phyloP scores from a whole-genome alignment of 75 land plant genomes.

The Gnetum montanum region DNA sequence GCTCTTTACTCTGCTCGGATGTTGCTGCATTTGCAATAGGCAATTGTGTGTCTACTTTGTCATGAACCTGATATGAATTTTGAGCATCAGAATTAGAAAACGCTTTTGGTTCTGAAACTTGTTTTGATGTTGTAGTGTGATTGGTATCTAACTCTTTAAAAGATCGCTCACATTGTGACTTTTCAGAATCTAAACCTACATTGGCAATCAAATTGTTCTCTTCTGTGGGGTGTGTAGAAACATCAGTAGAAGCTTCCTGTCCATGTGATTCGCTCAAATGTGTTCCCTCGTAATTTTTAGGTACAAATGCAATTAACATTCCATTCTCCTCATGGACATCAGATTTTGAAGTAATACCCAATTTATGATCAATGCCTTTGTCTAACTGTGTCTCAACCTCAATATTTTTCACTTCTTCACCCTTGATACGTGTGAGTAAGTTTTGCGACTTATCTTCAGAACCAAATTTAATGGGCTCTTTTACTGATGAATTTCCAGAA shows the following conservation, averaged over 20 bases:
- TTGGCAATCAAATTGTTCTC: neutral
- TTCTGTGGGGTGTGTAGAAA: neutral
- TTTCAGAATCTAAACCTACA: conserved; percentile 2
- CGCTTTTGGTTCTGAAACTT: neutral
- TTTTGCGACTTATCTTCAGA: conserved; percentile 17
- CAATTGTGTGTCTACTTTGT: conserved; percentile 1
- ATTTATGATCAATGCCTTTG: conserved; percentile 9
- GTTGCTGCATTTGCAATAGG: neutral
- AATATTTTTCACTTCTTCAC: conserved; percentile 21
- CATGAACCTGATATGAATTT: neutral
- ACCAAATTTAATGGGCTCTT: conserved; percentile 16
- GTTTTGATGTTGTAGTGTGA: neutral
- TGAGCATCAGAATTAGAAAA: neutral
- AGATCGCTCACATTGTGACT: conserved; percentile 3
- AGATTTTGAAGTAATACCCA: conserved; percentile 18
- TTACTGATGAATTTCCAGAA: conserved; percentile 23
- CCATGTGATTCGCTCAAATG: conserved; percentile 12
- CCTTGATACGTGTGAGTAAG: conserved; percentile 15
- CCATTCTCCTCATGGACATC: conserved; percentile 20
- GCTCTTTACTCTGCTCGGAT: neutral
- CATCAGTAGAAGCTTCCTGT: conserved; percentile 4
- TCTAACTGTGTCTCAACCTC: conserved; percentile 10
- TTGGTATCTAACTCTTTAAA: conserved; percentile 5
- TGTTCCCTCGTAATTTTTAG: conserved; percentile 17
- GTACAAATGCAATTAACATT: neutral